These are phyloP conservation scores for Physaria fendleri DNA, from an alignment of 345 rosid species.

Conservation along the genomic window DNA sequence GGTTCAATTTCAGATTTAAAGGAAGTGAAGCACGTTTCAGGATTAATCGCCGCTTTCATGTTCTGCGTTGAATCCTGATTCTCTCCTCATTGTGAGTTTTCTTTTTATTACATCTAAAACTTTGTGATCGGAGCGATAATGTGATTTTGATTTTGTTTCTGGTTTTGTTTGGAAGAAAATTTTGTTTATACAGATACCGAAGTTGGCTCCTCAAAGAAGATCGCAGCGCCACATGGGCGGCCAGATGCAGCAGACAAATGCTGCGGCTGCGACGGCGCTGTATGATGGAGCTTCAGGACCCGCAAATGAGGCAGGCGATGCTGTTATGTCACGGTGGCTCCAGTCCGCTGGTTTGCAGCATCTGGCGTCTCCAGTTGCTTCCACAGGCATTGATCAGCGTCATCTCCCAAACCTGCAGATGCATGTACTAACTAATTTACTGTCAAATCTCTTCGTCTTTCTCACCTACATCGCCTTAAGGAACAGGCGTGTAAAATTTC, in stretches of 20 bases:
- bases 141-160: neutral
- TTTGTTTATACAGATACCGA: constrained; percentile 54
- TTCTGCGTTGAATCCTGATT: constrained; percentile 44
- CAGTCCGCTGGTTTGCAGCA: constrained; percentile 99
- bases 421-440: too few species aligned
- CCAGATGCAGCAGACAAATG: constrained; percentile 91
- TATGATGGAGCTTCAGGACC: constrained; percentile 57
- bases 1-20: constrained; percentile 9
- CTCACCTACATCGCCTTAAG: constrained; percentile 21
- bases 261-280: constrained; percentile 70
- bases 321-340: constrained; percentile 98
- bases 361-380: constrained; percentile 94
- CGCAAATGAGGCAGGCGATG: constrained; percentile 77
- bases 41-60: constrained; percentile 38
- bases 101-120: neutral
- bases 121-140: neutral
- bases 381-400: constrained; percentile 71
- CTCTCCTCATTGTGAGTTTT: constrained; percentile 48
- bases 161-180: constrained; percentile 29
- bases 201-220: constrained; percentile 98
- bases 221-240: constrained; percentile 98
- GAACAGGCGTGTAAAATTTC: constrained; percentile 1
- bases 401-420: constrained; percentile 79
- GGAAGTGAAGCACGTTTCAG: constrained; percentile 1
- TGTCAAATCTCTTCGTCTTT: constrained; percentile 14